Base-by-base conservation (phyloP, 148 eudicot genomes). In the Drosera capensis region DNA sequence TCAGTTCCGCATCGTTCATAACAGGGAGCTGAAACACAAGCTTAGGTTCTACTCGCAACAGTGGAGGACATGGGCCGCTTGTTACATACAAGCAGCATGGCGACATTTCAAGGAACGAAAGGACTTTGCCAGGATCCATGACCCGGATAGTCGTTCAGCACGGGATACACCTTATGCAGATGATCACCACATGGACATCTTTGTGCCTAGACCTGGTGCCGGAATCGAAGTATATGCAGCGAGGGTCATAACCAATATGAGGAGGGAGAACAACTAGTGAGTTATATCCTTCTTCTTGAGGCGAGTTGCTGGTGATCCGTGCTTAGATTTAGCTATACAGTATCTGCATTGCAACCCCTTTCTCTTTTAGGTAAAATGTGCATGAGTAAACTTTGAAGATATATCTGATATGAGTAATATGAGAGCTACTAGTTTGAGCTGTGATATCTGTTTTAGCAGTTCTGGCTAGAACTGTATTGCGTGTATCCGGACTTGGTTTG, bases 11-110 rank as follows among this genome's bases (percentile, higher is more conserved):
- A 56, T 70, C 34, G 49, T 75, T 19, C 70, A 63, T 35, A 72
- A 74, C 41, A 72, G 65, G 57, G 61, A 75, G 29, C 50, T 80
- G 3, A 62, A 66, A 45, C 71, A 70, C 38, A 72, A 63, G 54
- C 65, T 80, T 28, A 45, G 77, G 56, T 65, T 70, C 49, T 61
- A 71, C 40, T 70, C 82, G 14, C 82, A 67, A 40, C 88, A 75
- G 45, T 80, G 82, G 74, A 45, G 79, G 39, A 59, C 71, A 0
- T 79, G 88, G 82, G 88, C 77, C 0, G 82, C 77, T 0, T 75
- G 82, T 37, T 75, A 70, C 23, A 63, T 80, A 28, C 79, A 80
- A 45, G 79, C 76, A 0, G 79, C 72, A 0, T 80, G 79, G 79
- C 40, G 63, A 18, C 49, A 71, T 51, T 61, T 51, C 38, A 75